Conservation (phyloP, 768 basidiomycete genomes). For the Russula virescens region DNA sequence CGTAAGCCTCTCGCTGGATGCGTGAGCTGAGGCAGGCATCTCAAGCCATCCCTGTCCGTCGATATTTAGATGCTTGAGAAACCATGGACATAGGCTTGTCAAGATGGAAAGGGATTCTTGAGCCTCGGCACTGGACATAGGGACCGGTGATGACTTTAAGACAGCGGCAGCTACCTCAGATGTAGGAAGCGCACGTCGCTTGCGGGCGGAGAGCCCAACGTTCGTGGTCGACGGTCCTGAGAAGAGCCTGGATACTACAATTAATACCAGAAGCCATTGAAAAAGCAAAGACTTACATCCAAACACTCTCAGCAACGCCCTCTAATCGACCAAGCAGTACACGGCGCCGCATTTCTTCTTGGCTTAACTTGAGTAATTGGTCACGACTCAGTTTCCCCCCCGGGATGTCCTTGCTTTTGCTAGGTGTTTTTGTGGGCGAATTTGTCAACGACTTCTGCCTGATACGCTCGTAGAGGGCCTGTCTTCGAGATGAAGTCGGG, state of each 20-base stretch:
- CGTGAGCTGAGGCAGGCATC: constrained; percentile 45
- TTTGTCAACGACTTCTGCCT: constrained; percentile 63
- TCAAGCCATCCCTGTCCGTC: constrained; percentile 51
- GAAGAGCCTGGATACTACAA: constrained; percentile 51
- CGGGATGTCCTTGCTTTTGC: constrained; percentile 34
- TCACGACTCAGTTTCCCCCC: constrained; percentile 54
- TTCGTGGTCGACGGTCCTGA: constrained; percentile 52
- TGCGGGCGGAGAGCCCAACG: constrained; percentile 52
- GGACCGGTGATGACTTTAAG: constrained; percentile 76
- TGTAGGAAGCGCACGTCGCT: constrained; percentile 62
- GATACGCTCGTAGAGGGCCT: constrained; percentile 76
- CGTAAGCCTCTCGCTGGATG: constrained; percentile 25
- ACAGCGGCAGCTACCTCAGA: constrained; percentile 64
- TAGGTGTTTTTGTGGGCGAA: constrained; percentile 53
- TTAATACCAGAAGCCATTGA: background rate
- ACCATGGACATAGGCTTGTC: constrained; percentile 70
- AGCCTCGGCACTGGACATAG: constrained; percentile 72
- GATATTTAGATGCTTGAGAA: constrained; percentile 59
- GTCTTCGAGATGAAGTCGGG: constrained; percentile 67
- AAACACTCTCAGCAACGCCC: constrained; percentile 80
- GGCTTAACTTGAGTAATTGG: constrained; percentile 62
- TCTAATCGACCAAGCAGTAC: constrained; percentile 72
- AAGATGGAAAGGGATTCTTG: constrained; percentile 67
- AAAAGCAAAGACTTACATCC: constrained; percentile 50
- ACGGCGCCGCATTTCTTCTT: constrained; percentile 72